Evolutionary conservation across 2,329 filamentous ascomycete genomes (phyloP).

Genomic region (Penicillium sp.): DNA sequence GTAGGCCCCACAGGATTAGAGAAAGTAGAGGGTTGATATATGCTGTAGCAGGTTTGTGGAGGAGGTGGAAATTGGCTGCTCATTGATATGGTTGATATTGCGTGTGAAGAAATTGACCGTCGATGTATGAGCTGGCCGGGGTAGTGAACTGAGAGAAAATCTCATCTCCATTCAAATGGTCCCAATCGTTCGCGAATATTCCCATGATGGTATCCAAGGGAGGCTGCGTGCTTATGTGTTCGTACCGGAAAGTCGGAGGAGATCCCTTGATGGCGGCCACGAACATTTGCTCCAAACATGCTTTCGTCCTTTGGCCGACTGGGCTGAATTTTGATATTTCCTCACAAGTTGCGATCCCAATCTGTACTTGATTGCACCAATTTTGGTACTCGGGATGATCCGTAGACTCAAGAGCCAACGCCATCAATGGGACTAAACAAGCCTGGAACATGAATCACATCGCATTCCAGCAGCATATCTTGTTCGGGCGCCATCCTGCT

Average conservation of each 20-base stretch:
- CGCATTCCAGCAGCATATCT: constrained; percentile 19
- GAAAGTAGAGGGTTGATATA: neutral
- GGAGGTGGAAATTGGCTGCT: neutral
- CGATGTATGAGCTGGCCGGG: constrained; percentile 4
- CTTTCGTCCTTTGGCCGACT: constrained; percentile 14
- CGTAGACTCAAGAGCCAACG: constrained; percentile 8
- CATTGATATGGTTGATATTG: constrained; percentile 4
- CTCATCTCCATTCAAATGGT: constrained; percentile 4
- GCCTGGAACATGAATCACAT: constrained; percentile 6
- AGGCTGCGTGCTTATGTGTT: neutral
- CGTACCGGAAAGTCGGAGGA: neutral
- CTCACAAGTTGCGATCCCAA: constrained; percentile 13
- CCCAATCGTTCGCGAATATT: constrained; percentile 10
- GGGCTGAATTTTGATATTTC: constrained; percentile 19
- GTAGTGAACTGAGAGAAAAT: neutral
- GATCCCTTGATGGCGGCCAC: constrained; percentile 2
- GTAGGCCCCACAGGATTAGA: neutral
- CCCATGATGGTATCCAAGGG: constrained; percentile 13
- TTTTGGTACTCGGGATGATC: constrained; percentile 11
- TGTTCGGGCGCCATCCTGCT: constrained; percentile 18
- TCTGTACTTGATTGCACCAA: constrained; percentile 18
- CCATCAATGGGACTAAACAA: constrained; percentile 16
- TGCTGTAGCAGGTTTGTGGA: neutral
- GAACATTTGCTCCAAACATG: constrained; percentile 45
- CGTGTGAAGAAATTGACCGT: constrained; percentile 8